Evolutionary conservation across 768 basidiomycete genomes (phyloP), one percentile per base, ranked within the genome.

Genomic region (Lentinula sp.): DNA sequence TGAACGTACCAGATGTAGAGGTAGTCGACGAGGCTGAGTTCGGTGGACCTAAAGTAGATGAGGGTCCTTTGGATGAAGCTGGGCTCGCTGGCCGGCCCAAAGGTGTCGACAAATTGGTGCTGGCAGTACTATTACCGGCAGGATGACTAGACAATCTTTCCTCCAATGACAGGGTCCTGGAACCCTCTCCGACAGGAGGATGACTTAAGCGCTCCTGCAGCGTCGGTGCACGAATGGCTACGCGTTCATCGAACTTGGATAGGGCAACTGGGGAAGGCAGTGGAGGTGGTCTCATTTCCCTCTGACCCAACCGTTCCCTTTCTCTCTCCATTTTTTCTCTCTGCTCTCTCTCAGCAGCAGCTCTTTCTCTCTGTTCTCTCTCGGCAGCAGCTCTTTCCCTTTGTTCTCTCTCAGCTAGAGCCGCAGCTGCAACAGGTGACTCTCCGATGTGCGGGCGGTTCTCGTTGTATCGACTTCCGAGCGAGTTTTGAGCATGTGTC

Each of bases 131-230:
- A 51, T 4, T 13, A 34, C 13, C 13, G 5, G 32, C 11, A 2
- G 23, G 16, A 50, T 23, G 31, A 28, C 15, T n/a, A 6, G 28
- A 51, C 31, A 59, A 39, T n/a, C 57, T 32, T 18, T 59, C 57
- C 34, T 59, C 57, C 32, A 59, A 39, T n/a, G 57, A 59, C 16
- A 59, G 16, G 5, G 23, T 18, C 16, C 40, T 34, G 2, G 57
- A 23, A 8, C 28, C 8, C 6, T 31, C 57, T 32, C 8, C 57
- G 18, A 37, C 32, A 4, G 57, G 46, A 8, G 57, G 57, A 18
- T 59, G 45, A 37, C 32, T 52, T 6, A 60, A 34, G 6, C 59
- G 59, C 39, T 60, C 59, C 52, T 60, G 59, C 39, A 60, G 59
- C 23, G 59, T 50, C 6, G 59, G 59, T 9, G 37, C 23, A 13